Evolutionary conservation across 2,329 filamentous ascomycete genomes (phyloP), one percentile per base, ranked within the genome.

Genomic region (Aureobasidium sp.): DNA sequence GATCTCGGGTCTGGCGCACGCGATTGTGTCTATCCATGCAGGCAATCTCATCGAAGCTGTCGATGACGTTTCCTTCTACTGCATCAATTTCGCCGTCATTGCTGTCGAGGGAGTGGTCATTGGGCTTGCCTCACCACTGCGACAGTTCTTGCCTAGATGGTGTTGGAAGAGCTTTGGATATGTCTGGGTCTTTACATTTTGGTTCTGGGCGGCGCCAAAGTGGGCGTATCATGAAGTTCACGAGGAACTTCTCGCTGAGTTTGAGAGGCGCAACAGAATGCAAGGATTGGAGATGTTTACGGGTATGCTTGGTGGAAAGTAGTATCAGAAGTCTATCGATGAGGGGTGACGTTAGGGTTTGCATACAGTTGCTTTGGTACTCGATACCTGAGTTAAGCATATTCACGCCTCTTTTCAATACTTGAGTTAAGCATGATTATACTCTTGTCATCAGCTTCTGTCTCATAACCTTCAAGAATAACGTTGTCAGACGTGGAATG

Each of bases 141-240:
- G 51, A 11, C 12, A 12, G 6, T 37, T 42, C 8, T 20, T 55
- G 25, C 51, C 51, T 15, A 3, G 1, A n/a, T 42, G 25, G 37
- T 42, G 22, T 17, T 55, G 41, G 17, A 58, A 37, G 20, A 15
- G 15, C 11, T 1, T 36, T 7, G 55, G 55, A 0, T 58, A 15
- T 15, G 15, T n/a, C 17, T 58, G 55, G 55, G 55, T 58, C 9
- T 58, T 47, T 11, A 45, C 11, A 7, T 58, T 58, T 17, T 45
- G 41, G 55, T 58, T 58, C 25, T 58, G 55, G 55, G 44, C 29
- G 3, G 55, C 44, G 9, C 55, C 55, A 5, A 58, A 58, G 6
- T 58, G 55, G 55, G 36, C 41, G 6, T 58, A 58, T 25, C 29
- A 44, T 5, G 44, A 58, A 20, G 37, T 55, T 17, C 51, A 55